Evolutionary conservation across 768 basidiomycete species (phyloP).

Genomic region (Lactifluus pinguis): DNA sequence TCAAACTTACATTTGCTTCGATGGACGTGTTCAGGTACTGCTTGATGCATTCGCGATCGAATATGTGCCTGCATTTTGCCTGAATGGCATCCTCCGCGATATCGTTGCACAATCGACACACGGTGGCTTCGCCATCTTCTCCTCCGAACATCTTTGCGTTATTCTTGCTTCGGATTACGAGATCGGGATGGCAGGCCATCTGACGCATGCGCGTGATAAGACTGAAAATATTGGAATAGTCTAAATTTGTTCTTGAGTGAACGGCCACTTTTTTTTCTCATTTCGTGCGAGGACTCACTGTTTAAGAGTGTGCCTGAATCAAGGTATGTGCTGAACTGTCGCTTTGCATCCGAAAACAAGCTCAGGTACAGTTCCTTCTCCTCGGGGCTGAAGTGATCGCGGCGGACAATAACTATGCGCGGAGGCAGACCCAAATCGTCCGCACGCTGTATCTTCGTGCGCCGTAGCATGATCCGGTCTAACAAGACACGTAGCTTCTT

Average conservation of each 20-base stretch:
- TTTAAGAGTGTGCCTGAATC: slow-evolving; percentile 86
- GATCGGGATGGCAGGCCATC: slow-evolving; percentile 92
- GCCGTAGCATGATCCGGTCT: slow-evolving; percentile 91
- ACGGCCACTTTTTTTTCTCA: neutral
- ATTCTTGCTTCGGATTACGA: slow-evolving; percentile 81
- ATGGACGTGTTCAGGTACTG: slow-evolving; percentile 77
- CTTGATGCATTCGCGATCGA: slow-evolving; percentile 91
- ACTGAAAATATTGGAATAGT: slow-evolving; percentile 86
- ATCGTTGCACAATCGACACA: slow-evolving; percentile 95
- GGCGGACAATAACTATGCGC: slow-evolving; percentile 76
- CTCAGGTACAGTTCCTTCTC: slow-evolving; percentile 93
- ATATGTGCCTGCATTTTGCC: slow-evolving; percentile 87
- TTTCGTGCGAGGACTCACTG: slow-evolving; percentile 44
- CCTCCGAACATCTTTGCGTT: slow-evolving; percentile 55
- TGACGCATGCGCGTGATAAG: slow-evolving; percentile 94
- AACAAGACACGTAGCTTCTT: slow-evolving; percentile 86
- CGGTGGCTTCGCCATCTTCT: slow-evolving; percentile 63
- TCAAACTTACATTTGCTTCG: slow-evolving; percentile 45
- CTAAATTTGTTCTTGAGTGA: slow-evolving; percentile 28
- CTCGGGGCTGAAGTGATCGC: slow-evolving; percentile 92
- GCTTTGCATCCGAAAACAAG: slow-evolving; percentile 85
- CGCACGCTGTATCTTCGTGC: slow-evolving; percentile 87
- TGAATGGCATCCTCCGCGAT: slow-evolving; percentile 96
- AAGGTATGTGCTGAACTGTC: slow-evolving; percentile 87
- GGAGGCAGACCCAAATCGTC: slow-evolving; percentile 96